These are phyloP conservation scores for Leccinum truebloodii DNA, from an alignment of 768 basidiomycete species.

Conservation along the genomic window DNA sequence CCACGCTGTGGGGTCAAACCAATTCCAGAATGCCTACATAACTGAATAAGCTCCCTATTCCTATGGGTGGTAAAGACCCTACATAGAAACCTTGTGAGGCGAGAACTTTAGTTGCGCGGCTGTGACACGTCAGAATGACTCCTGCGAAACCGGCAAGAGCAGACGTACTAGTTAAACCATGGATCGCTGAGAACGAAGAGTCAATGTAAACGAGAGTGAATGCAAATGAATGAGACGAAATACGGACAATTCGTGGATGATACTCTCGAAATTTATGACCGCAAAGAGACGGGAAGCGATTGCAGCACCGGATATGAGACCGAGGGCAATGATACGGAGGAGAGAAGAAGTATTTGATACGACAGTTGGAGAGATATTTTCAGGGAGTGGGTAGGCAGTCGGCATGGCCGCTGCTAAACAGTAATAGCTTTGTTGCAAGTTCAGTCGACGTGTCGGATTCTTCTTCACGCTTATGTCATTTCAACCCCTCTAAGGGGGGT, in stretches of 20 bases:
- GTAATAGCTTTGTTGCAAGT: neutral
- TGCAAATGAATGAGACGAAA: neutral
- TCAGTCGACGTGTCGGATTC: slow-evolving; percentile 24
- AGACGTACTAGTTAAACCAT: slow-evolving; percentile 97
- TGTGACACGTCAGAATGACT: slow-evolving; percentile 31
- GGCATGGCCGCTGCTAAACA: slow-evolving; percentile 54
- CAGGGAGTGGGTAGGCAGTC: slow-evolving; percentile 72
- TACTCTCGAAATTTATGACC: slow-evolving; percentile 97
- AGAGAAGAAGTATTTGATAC: slow-evolving; percentile 88
- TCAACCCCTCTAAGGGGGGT: slow-evolving; percentile 18
- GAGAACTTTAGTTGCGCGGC: slow-evolving; percentile 90
- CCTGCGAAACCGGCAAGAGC: neutral
- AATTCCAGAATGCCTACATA: slow-evolving; percentile 97
- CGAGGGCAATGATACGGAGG: slow-evolving; percentile 86
- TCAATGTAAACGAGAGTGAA: neutral
- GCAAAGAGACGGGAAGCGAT: slow-evolving; percentile 96
- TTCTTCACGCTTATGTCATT: slow-evolving; percentile 11
- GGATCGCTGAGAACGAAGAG: slow-evolving; percentile 66
- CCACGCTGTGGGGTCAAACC: slow-evolving; percentile 99
- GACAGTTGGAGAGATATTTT: slow-evolving; percentile 65
- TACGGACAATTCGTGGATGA: slow-evolving; percentile 98
- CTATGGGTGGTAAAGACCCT: slow-evolving; percentile 30
- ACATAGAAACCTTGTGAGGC: slow-evolving; percentile 96
- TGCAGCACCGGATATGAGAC: slow-evolving; percentile 90
- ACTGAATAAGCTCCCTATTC: slow-evolving; percentile 8